A percentile compares a stretch with the other conserved stretches of the same genome.
phyloP scores from a whole-genome alignment of 768 basidiomycete genomes.

The Leccinum incarnatum region DNA sequence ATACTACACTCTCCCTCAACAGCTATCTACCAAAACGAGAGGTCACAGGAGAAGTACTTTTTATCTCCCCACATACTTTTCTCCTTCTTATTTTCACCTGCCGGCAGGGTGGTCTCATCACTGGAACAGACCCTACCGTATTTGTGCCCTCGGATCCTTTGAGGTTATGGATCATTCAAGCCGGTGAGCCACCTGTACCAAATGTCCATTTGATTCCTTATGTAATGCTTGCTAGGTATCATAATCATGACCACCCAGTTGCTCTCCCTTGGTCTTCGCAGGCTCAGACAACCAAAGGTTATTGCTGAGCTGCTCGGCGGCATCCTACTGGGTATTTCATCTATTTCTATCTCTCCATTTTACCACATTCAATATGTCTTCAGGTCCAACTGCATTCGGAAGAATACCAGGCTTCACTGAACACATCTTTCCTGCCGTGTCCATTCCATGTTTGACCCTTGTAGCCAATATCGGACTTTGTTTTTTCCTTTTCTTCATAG shows the following conservation, averaged over 20 bases:
- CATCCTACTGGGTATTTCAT: conserved; percentile 65
- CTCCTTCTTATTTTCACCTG: conserved; percentile 4
- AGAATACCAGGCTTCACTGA: conserved; percentile 87
- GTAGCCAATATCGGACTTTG: conserved; percentile 87
- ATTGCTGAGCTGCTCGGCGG: conserved; percentile 87
- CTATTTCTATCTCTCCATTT: conserved; percentile 31
- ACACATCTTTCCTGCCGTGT: conserved; percentile 75
- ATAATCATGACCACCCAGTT: conserved; percentile 80
- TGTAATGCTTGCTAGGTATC: conserved; percentile 47
- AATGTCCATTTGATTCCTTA: background rate
- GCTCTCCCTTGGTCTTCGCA: conserved; percentile 68
- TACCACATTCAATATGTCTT: background rate
- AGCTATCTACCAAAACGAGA: conserved; percentile 7
- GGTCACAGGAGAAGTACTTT: conserved; percentile 23
- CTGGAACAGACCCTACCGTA: conserved; percentile 67
- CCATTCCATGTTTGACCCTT: conserved; percentile 76
- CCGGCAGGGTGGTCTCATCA: conserved; percentile 67
- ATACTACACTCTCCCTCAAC: conserved; percentile 37
- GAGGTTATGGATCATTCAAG: conserved; percentile 74
- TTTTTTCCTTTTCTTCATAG: conserved; percentile 89
- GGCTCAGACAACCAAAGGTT: conserved; percentile 80
- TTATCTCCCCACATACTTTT: background rate
- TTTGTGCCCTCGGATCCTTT: conserved; percentile 69
- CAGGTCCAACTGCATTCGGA: conserved; percentile 58
- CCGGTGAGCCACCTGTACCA: conserved; percentile 45